phyloP scores from a whole-genome alignment of 805 yeast genomes.

The Ascoidea asiatica region DNA sequence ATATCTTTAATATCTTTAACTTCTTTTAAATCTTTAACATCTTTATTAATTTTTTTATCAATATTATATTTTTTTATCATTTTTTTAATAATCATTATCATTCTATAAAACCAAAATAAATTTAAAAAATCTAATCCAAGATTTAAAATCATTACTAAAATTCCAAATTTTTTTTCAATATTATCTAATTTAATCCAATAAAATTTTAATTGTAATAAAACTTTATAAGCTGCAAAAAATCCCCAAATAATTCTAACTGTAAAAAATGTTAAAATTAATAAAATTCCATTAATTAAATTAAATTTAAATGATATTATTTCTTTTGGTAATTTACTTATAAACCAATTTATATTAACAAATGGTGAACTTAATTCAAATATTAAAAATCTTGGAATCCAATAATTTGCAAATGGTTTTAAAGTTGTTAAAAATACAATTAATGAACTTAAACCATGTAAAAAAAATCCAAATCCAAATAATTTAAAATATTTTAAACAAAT shows the following conservation, averaged over 20 bases:
- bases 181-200: conserved; percentile 25
- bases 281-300: conserved; percentile 56
- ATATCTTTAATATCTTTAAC: too few species aligned
- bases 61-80: too few species aligned
- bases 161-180: conserved; percentile 32
- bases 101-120: conserved; percentile 76
- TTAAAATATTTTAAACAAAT: conserved; percentile 53
- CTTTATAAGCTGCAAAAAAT: conserved; percentile 46
- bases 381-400: conserved; percentile 73
- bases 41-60: too few species aligned
- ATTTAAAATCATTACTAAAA: conserved; percentile 42
- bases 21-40: too few species aligned
- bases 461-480: conserved; percentile 70
- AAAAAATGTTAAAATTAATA: conserved; percentile 61
- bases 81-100: conserved; percentile 65
- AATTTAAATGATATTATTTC: conserved; percentile 43
- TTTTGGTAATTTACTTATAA: conserved; percentile 61
- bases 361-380: conserved; percentile 86
- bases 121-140: conserved; percentile 54
- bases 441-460: conserved; percentile 77
- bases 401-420: conserved; percentile 61
- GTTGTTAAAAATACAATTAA: conserved; percentile 55
- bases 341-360: conserved; percentile 91
- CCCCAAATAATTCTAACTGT: conserved; percentile 80
- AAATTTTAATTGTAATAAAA: conserved; percentile 33